Conservation (phyloP, 768 basidiomycete species). For the Podaxis sp. region DNA sequence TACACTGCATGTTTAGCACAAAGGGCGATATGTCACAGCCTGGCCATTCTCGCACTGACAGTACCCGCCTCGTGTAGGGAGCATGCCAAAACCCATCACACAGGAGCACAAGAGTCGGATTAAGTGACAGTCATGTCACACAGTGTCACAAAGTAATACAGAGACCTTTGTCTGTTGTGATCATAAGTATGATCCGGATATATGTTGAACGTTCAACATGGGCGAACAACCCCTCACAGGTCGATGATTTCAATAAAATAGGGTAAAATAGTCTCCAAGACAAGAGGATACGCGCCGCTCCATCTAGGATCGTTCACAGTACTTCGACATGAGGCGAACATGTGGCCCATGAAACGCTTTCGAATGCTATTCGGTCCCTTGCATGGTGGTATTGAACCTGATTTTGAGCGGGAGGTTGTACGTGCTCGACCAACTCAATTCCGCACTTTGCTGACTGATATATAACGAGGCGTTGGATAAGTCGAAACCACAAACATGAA, state of each 20-base stretch:
- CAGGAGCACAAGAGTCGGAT: background rate
- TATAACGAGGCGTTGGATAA: background rate
- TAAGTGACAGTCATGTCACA: background rate
- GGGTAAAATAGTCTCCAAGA: background rate
- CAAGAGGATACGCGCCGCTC: background rate
- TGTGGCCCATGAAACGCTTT: slow-evolving; percentile 2
- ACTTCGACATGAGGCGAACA: background rate
- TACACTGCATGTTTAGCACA: background rate
- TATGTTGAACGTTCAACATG: background rate
- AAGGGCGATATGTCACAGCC: background rate
- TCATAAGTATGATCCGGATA: background rate
- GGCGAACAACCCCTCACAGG: background rate
- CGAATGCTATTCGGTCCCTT: background rate
- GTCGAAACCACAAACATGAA: background rate
- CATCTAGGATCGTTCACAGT: background rate
- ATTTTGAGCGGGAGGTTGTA: background rate
- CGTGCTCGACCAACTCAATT: background rate
- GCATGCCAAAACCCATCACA: background rate
- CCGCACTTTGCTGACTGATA: background rate
- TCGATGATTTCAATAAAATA: background rate
- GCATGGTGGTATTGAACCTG: background rate
- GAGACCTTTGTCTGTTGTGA: background rate
- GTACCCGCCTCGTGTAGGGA: slow-evolving; percentile 3
- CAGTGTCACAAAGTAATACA: background rate
- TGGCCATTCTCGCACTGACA: background rate